phyloP scores from a whole-genome alignment of 148 eudicot species.

The Persicaria maculosa region DNA sequence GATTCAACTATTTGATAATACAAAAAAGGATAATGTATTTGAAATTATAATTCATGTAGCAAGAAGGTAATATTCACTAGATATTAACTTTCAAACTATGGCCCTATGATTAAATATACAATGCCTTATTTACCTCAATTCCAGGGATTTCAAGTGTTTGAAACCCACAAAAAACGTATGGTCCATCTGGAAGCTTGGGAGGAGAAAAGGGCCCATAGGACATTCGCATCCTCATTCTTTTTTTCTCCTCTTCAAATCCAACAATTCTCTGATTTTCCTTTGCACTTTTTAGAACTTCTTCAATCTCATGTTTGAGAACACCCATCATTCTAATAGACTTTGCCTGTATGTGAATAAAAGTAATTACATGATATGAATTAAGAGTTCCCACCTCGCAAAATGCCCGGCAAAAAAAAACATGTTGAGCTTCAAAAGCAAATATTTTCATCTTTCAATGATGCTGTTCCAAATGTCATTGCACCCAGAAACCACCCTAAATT shows the following conservation, averaged over 20 bases:
- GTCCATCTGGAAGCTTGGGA: conserved; percentile 75
- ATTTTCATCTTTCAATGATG: neutral
- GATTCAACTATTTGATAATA: conserved; percentile 46
- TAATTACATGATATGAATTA: neutral
- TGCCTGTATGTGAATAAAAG: conserved; percentile 35
- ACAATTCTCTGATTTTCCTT: conserved; percentile 66
- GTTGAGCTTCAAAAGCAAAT: neutral
- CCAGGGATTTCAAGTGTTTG: conserved; percentile 85
- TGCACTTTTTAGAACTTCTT: conserved; percentile 50
- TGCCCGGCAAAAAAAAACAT: neutral
- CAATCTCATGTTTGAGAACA: conserved; percentile 61
- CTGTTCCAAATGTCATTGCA: neutral
- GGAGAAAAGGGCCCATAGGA: conserved; percentile 23
- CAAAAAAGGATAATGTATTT: conserved; percentile 5
- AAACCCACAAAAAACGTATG: conserved; percentile 70
- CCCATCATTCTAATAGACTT: conserved; percentile 89
- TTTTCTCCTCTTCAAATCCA: conserved; percentile 94
- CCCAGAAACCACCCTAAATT: neutral
- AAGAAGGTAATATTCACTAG: neutral
- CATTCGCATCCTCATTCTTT: conserved; percentile 54
- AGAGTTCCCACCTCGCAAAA: neutral
- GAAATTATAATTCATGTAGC: neutral
- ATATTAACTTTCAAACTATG: neutral
- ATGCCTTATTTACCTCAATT: conserved; percentile 37
- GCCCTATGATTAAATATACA: neutral